Base-by-base conservation (phyloP, 1,284 basidiomycete species). In the Moesziomyces globuligerus region DNA sequence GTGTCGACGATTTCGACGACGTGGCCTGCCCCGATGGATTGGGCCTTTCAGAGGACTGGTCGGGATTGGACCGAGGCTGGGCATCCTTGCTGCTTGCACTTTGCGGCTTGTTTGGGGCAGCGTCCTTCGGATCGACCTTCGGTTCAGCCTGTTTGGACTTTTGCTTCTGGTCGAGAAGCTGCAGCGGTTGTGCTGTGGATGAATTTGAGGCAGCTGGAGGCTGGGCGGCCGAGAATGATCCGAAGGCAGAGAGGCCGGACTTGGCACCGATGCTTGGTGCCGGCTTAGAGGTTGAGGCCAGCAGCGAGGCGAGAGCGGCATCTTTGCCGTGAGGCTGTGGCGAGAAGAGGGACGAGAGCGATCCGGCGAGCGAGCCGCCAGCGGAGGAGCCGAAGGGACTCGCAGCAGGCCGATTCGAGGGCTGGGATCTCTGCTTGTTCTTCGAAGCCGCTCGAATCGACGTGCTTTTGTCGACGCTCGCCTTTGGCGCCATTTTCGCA, bases 251-350 rank as follows among this genome's bases (percentile, higher is more conserved):
- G 9, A 69, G 28, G 17, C 66, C 54, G 8, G 59, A 48, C 7
- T 48, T 50, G 28, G 45, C 46, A 18, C 48, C 59, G 3, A 62
- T 50, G 7, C 53, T 43, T 4, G 50, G 44, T 6, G 54, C 40
- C n/a, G 59, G 58, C 38, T 59, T 72, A 0, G 69, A 62, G 47
- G 44, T 66, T 9, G 62, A 55, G 3, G 59, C 69, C 7, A 72
- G 47, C 24, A 72, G 34, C 2, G 59, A 55, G 0, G 69, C 69
- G 25, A 72, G 24, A 7, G 64, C 59, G 26, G 69, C 69, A 68
- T 72, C 69, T 34, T 72, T 72, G 15, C 64, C 69, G 23, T 72
- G 64, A 0, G 64, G 58, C 36, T 58, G 48, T 2, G 69, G 69
- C 5, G 59, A 61, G 47, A 72, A 64, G 38, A 72, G 69, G 6